A percentile compares a stretch with the other conserved stretches of the same genome.
Evolutionary conservation across 2,329 filamentous ascomycete species (phyloP).

Genomic region (Aspergillus sp.): DNA sequence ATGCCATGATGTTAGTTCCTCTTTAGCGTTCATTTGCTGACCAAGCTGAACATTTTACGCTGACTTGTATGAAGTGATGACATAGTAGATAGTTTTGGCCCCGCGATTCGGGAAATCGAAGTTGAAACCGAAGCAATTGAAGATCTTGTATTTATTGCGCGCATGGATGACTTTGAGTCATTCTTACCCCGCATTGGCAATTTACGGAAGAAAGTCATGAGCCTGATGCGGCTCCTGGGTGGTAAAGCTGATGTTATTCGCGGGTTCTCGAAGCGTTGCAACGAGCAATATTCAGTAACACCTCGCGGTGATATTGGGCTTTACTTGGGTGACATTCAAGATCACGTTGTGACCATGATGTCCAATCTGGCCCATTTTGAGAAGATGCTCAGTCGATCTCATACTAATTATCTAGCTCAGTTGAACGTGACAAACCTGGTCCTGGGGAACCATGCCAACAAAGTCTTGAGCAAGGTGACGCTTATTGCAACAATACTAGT

Average conservation of each 20-base stretch:
- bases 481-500: conserved; percentile 93
- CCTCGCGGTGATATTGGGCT: conserved; percentile 95
- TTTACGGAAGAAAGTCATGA: conserved; percentile 92
- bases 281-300: conserved; percentile 93
- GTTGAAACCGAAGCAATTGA: conserved; percentile 88
- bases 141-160: conserved; percentile 90
- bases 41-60: not conserved
- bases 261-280: conserved; percentile 97
- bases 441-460: conserved; percentile 84
- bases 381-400: conserved; percentile 91
- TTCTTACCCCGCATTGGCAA: conserved; percentile 87
- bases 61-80: conserved; percentile 66
- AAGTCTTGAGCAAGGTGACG: conserved; percentile 90
- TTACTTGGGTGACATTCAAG: conserved; percentile 96
- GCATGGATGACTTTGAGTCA: conserved; percentile 81
- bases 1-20: conserved; percentile 80
- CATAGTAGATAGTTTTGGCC: conserved; percentile 94
- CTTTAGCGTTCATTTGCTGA: not conserved
- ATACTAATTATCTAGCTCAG: conserved; percentile 95
- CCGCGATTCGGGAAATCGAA: conserved; percentile 84
- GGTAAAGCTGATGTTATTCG: conserved; percentile 98
- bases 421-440: conserved; percentile 88
- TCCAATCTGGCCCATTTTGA: conserved; percentile 94
- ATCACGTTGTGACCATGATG: conserved; percentile 99
- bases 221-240: conserved; percentile 84